A percentile compares a stretch with the other conserved stretches of the same genome.
Conservation (phyloP, 2,329 filamentous ascomycete genomes). For the Colletotrichum sp. region DNA sequence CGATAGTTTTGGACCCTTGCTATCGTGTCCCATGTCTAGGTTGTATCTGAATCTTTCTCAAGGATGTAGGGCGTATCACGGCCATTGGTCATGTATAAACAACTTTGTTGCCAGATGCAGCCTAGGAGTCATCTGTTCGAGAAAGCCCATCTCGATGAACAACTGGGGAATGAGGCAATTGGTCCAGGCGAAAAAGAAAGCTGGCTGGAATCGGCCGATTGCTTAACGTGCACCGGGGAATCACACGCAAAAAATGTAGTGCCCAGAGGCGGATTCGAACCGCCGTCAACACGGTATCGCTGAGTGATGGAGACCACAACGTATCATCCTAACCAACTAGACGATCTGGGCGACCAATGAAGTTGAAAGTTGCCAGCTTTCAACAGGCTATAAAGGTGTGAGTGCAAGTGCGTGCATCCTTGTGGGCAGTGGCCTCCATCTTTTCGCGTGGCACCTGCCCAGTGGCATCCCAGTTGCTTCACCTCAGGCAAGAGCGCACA, state of each 20-base stretch:
- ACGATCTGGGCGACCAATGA: slow-evolving; percentile 18
- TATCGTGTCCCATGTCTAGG: not conserved
- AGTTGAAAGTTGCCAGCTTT: not conserved
- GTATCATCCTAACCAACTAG: slow-evolving; percentile 27
- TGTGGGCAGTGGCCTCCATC: too few relatives aligned
- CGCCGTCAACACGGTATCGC: slow-evolving; percentile 23
- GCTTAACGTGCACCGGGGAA: not conserved
- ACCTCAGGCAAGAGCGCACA: not conserved
- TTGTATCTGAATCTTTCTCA: not conserved
- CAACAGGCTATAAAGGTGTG: too few relatives aligned
- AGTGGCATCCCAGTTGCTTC: not conserved
- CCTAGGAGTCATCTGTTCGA: not conserved
- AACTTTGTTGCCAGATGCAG: not conserved
- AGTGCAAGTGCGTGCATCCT: too few relatives aligned
- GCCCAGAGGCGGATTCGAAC: slow-evolving; percentile 26
- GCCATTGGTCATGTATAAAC: not conserved
- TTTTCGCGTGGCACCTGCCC: not conserved
- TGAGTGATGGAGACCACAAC: slow-evolving; percentile 22
- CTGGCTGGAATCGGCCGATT: not conserved
- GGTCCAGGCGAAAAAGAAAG: not conserved
- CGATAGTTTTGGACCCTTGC: slow-evolving; percentile 10
- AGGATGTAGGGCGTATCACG: not conserved
- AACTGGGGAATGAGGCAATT: not conserved
- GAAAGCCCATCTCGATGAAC: not conserved
- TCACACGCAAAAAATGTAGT: not conserved